Evolutionary conservation across 2,329 filamentous ascomycete species (phyloP), one percentile per base, ranked within the genome.

Genomic region (Graphilbum fragrans): DNA sequence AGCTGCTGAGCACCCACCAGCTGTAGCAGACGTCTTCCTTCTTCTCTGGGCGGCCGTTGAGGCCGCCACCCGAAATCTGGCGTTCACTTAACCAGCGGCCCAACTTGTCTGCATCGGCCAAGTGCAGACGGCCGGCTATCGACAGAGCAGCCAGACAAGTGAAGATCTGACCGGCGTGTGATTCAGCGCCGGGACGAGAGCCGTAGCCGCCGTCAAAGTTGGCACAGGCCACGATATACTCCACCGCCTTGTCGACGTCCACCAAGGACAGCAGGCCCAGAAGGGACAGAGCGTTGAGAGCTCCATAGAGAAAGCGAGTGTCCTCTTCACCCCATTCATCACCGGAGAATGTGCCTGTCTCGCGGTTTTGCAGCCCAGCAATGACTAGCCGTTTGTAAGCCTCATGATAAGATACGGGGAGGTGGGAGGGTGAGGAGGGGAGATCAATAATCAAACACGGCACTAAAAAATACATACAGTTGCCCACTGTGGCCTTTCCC

Each of bases 321-420:
- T 98, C 92, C 48, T 83, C 81, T 60, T 98, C 92, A 25, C 92
- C 92, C 88, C 88, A 98, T 60, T 94, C 82, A 55, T 98, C 92
- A 38, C 92, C 92, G 41, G 82, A 77, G 60, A 98, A 96, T 0
- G 85, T 92, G 45, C 92, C 92, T 4, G 82, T 86, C 42, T 82
- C 68, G 18, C 65, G 68, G 56, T 94, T 82, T 56, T 98, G 92
- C 39, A 95, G 72, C 47, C 67, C 67, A 47, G 88, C 82, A 52
- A 96, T 87, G 63, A 81, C 86, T 77, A 52, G 38, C 39, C 20
- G 41, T 33, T 20, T 33, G 49, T 58, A 23, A 49, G 42, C 19
- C 7, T 12, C 23, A 27, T 27, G 7, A 7, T 12, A 27, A 7
- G 7, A 7, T 7, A 7, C 7, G 12, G 23, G 23, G 23, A 27